Evolutionary conservation across 2,329 filamentous ascomycete genomes (phyloP).

Genomic region (Calonectria multiphialidica): DNA sequence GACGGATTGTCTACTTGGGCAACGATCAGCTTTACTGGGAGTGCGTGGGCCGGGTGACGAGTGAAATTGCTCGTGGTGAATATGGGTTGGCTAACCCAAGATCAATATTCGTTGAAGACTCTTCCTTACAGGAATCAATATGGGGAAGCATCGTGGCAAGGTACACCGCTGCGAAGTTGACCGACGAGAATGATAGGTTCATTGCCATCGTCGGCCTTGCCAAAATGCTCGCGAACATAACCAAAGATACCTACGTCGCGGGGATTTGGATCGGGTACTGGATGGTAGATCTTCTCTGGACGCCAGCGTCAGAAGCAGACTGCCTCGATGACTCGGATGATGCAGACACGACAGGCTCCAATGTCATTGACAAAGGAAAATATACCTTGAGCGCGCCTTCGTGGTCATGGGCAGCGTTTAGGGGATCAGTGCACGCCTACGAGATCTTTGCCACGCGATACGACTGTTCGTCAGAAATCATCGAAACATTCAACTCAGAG

Average conservation of each 20-base stretch:
- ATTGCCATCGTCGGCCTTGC: background rate
- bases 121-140: too few relatives aligned
- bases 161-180: background rate
- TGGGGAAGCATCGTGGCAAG: background rate
- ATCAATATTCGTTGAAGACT: too few relatives aligned
- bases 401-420: background rate
- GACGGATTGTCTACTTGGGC: background rate
- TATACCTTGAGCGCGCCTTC: background rate
- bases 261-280: background rate
- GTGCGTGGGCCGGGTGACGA: background rate
- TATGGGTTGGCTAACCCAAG: too few relatives aligned
- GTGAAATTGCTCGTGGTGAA: too few relatives aligned
- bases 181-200: background rate
- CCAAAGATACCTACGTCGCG: background rate
- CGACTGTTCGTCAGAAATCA: too few relatives aligned
- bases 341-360: too few relatives aligned
- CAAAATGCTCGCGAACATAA: background rate
- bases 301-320: background rate
- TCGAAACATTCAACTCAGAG: background rate
- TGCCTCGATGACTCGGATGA: too few relatives aligned
- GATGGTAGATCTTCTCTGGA: background rate
- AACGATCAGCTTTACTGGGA: background rate
- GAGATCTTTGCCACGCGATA: too few relatives aligned
- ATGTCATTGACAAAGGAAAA: too few relatives aligned
- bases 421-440: background rate